phyloP scores from a whole-genome alignment of 768 basidiomycete genomes.

The Serendipita sp. region DNA sequence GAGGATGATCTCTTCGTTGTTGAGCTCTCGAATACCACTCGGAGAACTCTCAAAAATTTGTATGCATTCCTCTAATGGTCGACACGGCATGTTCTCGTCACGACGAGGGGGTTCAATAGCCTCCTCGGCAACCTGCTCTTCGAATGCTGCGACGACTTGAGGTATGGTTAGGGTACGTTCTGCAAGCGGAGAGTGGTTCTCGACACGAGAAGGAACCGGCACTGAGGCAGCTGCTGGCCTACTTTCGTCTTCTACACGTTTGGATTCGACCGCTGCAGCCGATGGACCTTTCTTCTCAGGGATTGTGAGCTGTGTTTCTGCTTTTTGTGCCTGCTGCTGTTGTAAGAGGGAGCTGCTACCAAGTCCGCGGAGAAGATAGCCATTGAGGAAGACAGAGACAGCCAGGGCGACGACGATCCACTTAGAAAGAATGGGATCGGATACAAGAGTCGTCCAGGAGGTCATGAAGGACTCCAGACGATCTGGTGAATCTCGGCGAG shows the following conservation, averaged over 20 bases:
- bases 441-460: conserved; percentile 78
- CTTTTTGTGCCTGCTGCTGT: neutral
- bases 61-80: conserved; percentile 63
- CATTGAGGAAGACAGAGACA: conserved; percentile 78
- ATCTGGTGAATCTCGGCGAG: conserved; percentile 19
- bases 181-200: neutral
- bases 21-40: conserved; percentile 46
- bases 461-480: conserved; percentile 76
- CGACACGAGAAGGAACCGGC: neutral
- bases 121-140: neutral
- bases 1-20: conserved; percentile 83
- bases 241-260: neutral
- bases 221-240: neutral
- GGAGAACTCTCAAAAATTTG: conserved; percentile 66
- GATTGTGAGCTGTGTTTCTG: neutral
- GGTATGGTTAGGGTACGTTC: neutral
- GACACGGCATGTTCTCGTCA: conserved; percentile 11
- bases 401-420: conserved; percentile 85
- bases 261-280: neutral
- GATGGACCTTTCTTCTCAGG: neutral
- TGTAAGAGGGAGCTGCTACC: conserved; percentile 16
- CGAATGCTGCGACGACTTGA: neutral
- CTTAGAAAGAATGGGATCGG: conserved; percentile 86
- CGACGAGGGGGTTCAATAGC: neutral
- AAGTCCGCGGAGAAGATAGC: conserved; percentile 68